These are phyloP conservation scores for Phlyctochytrium bullatum DNA, from an alignment of 192 early-diverging fungal species.

Conservation along the genomic window DNA sequence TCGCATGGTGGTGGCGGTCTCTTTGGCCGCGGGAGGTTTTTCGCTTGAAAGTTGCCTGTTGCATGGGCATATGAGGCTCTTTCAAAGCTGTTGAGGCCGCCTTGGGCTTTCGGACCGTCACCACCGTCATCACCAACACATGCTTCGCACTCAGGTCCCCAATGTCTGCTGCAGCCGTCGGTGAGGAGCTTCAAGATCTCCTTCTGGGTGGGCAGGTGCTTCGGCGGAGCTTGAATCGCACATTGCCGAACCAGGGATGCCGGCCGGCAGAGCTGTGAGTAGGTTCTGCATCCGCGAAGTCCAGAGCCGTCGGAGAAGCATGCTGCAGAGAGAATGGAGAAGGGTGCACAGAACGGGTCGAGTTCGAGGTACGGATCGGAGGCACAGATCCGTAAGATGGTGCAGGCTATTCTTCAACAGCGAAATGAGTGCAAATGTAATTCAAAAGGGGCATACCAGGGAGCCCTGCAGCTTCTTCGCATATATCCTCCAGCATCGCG, in stretches of 20 bases:
- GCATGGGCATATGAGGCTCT: not conserved
- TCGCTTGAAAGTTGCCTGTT: not conserved
- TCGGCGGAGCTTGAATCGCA: not conserved
- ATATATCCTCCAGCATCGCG: slow-evolving; percentile 19
- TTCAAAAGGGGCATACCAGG: slow-evolving; percentile 10
- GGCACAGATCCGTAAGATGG: not conserved
- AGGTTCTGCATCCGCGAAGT: slow-evolving; percentile 14
- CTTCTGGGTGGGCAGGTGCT: not conserved
- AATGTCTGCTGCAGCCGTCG: not conserved
- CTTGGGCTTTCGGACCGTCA: not conserved
- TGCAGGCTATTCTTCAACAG: not conserved
- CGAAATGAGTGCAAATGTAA: not conserved
- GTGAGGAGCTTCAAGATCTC: not conserved
- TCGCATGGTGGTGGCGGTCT: slow-evolving; percentile 1
- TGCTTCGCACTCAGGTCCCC: not conserved
- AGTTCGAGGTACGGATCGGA: not conserved
- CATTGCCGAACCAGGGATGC: slow-evolving; percentile 15
- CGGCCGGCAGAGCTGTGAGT: slow-evolving; percentile 9
- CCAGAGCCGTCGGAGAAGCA: not conserved
- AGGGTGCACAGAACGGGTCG: not conserved
- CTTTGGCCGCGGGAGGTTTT: not conserved
- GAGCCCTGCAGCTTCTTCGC: not conserved
- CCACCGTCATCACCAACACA: not conserved
- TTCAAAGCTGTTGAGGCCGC: not conserved
- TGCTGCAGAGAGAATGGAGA: not conserved